Conservation (phyloP, 768 basidiomycete genomes). For the Naganishia friedmannii region DNA sequence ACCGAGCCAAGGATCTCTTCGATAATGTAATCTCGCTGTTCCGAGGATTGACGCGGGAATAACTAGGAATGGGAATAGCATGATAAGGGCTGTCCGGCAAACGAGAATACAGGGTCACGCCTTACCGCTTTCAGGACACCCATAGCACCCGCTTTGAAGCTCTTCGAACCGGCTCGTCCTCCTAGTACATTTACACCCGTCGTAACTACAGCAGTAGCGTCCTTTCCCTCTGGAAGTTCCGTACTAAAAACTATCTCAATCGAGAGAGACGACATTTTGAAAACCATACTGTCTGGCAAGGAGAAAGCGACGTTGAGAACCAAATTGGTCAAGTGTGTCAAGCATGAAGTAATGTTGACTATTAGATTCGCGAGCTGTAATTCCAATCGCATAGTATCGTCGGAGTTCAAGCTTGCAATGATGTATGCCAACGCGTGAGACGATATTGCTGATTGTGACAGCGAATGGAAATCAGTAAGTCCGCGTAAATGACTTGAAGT, state of each 20-base stretch:
- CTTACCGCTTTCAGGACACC: slow-evolving; percentile 79
- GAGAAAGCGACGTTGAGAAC: slow-evolving; percentile 66
- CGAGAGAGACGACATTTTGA: slow-evolving; percentile 85
- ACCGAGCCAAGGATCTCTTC: slow-evolving; percentile 89
- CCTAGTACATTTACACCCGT: slow-evolving; percentile 62
- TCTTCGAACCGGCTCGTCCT: slow-evolving; percentile 73
- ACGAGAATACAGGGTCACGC: slow-evolving; percentile 21
- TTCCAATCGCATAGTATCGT: not conserved
- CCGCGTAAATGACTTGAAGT: slow-evolving; percentile 33
- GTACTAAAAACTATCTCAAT: slow-evolving; percentile 91
- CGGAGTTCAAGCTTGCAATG: slow-evolving; percentile 13
- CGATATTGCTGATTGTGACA: slow-evolving; percentile 2
- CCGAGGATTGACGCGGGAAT: slow-evolving; percentile 76
- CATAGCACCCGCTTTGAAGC: slow-evolving; percentile 74
- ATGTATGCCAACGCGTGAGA: slow-evolving; percentile 31
- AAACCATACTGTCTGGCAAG: slow-evolving; percentile 88
- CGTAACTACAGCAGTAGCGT: slow-evolving; percentile 60
- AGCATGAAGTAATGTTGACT: slow-evolving; percentile 24
- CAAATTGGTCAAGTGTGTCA: slow-evolving; percentile 62
- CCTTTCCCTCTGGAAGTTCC: slow-evolving; percentile 62
- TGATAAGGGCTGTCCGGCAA: not conserved
- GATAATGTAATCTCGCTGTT: slow-evolving; percentile 94
- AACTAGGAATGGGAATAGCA: slow-evolving; percentile 58
- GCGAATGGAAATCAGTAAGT: slow-evolving; percentile 40
- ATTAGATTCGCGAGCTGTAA: not conserved